Evolutionary conservation across 78 protist species (phyloP).

Genomic region (Protostelium mycophagum): DNA sequence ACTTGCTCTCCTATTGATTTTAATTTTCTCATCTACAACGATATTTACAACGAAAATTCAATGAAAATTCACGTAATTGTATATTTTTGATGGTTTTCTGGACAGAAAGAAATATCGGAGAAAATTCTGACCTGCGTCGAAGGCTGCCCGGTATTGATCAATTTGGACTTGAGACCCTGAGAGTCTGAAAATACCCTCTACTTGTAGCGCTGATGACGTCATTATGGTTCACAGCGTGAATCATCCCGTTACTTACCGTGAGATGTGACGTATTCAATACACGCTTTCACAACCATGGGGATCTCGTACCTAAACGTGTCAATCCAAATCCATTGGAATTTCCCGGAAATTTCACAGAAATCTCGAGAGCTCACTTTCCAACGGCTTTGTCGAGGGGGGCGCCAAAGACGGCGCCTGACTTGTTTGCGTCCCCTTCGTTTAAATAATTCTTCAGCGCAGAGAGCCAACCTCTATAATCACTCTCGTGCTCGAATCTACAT

Average conservation of each 20-base stretch:
- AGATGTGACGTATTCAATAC: slow-evolving; percentile 17
- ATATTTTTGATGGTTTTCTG: no score
- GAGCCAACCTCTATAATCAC: background rate
- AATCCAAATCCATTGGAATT: slow-evolving; percentile 22
- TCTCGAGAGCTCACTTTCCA: slow-evolving; percentile 17
- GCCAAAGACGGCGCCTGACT: slow-evolving; percentile 19
- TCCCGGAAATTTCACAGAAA: background rate
- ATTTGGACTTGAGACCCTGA: slow-evolving; percentile 48
- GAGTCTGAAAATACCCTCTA: slow-evolving; percentile 53
- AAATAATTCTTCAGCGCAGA: background rate
- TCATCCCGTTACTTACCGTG: background rate
- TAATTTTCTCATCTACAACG: no score
- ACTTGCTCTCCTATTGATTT: slow-evolving; percentile 13
- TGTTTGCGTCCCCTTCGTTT: background rate
- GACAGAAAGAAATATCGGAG: no score
- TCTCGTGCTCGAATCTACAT: background rate
- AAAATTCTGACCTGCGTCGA: slow-evolving; percentile 47
- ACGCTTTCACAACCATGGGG: background rate
- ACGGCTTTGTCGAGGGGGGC: slow-evolving; percentile 45
- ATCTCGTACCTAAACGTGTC: background rate
- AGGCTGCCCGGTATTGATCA: slow-evolving; percentile 23
- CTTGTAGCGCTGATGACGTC: slow-evolving; percentile 15
- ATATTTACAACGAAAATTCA: no score
- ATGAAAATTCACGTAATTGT: no score
- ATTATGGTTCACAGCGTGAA: background rate